These are phyloP conservation scores for Piper betle DNA, from an alignment of 164 flowering plant species.

Conservation along the genomic window DNA sequence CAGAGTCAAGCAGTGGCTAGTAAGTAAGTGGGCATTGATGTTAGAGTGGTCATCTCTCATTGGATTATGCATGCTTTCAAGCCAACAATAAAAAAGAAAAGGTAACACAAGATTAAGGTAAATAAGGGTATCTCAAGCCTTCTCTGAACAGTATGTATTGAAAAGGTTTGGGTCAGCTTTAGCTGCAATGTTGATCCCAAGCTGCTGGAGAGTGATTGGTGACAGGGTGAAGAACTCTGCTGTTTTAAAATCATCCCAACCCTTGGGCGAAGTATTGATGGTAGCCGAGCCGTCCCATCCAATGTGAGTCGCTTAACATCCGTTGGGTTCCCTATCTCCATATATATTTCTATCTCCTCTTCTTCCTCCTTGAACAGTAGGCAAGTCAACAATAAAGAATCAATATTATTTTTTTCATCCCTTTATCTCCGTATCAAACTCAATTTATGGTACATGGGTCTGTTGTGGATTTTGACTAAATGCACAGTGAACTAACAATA, in stretches of 20 bases:
- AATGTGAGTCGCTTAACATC: constrained; percentile 82
- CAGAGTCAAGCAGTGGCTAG: background rate
- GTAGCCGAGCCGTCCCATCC: constrained; percentile 44
- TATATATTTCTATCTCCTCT: constrained; percentile 28
- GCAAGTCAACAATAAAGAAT: no score
- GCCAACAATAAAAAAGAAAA: background rate
- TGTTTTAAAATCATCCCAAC: constrained; percentile 8
- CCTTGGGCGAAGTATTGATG: constrained; percentile 5
- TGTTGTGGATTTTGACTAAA: no score
- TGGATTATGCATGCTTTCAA: background rate
- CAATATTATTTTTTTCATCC: no score
- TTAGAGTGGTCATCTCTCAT: background rate
- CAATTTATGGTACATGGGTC: no score
- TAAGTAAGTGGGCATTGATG: background rate
- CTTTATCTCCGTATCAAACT: no score
- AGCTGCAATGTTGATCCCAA: constrained; percentile 10
- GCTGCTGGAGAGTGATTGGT: constrained; percentile 8
- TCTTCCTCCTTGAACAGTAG: constrained; percentile 45
- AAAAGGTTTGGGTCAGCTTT: constrained; percentile 4
- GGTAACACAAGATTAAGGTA: background rate
- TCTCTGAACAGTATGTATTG: constrained; percentile 1
- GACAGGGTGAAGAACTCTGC: constrained; percentile 8
- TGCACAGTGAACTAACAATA: no score
- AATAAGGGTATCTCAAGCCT: background rate
- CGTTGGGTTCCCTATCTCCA: constrained; percentile 82